Evolutionary conservation across 2,329 filamentous ascomycete genomes (phyloP), one percentile per base, ranked within the genome.

Genomic region (Exophiala oligosperma): DNA sequence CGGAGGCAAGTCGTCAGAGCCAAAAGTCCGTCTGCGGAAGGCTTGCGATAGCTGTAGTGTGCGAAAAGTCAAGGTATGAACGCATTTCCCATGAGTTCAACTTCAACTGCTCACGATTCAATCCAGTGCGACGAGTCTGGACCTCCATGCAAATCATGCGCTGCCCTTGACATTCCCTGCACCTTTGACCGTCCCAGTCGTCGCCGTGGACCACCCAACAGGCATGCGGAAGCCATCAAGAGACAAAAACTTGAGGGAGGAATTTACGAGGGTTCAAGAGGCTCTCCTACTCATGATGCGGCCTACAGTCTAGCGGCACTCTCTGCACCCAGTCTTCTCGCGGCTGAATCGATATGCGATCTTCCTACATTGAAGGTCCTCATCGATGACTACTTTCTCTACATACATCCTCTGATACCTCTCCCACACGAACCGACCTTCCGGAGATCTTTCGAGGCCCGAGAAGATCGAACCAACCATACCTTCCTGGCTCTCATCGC

Each of bases 141-240:
- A n/a, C 84, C 84, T 28, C 85, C 86, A 48, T 89, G 86, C 74
- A 77, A 81, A 68, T 85, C 85, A 48, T 89, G 86, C 71, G 78
- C 82, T 43, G 80, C 81, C 52, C 76, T 88, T 63, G 84, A 87
- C 61, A 87, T 88, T 49, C 84, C 84, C 26, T 89, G 86, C 70
- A 88, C 85, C 57, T 88, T 86, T 69, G 79, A 86, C 49, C 77
- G 85, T 62, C 84, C 84, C 26, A 86, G 82, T 68, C 78, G 83
- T 57, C 79, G 86, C 59, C 78, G 86, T 67, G 86, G 86, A 4
- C 86, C 86, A 37, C 84, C 85, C 32, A 89, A 88, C 66, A 76
- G 81, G 63, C 84, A 87, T 74, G 85, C 85, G 17, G 85, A 88
- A 74, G 83, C 83, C 21, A 81, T 88, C 67, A 88, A 88, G 75